Evolutionary conservation across 345 rosid genomes (phyloP).

Genomic region (Lumnitzera racemosa): DNA sequence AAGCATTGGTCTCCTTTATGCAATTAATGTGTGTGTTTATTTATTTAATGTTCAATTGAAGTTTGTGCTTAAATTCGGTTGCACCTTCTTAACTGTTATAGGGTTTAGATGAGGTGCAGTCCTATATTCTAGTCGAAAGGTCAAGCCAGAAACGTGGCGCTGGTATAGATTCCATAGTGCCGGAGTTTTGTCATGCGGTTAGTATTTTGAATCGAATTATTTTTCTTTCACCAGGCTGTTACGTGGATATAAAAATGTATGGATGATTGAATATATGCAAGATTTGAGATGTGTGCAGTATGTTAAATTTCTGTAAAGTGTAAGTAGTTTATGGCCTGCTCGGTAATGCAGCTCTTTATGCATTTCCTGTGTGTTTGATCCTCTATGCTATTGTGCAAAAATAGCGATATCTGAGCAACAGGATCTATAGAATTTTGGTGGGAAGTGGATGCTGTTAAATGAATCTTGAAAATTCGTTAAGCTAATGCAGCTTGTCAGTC

Average conservation of each 20-base stretch:
- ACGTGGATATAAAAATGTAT: background rate
- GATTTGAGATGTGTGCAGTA: too few species aligned
- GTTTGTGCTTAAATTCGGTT: background rate
- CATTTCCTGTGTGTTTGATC: too few species aligned
- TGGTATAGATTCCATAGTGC: conserved; percentile 34
- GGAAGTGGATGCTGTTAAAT: too few species aligned
- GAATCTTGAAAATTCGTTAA: too few species aligned
- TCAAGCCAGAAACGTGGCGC: conserved; percentile 24
- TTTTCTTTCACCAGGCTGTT: conserved; percentile 5
- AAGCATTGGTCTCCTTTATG: conserved; percentile 11
- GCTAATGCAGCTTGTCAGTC: too few species aligned
- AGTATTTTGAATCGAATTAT: conserved; percentile 16
- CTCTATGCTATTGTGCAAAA: too few species aligned
- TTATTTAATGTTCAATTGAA: background rate
- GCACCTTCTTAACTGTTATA: conserved; percentile 23
- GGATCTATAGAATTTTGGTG: too few species aligned
- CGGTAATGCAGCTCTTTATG: too few species aligned
- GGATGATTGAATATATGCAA: background rate
- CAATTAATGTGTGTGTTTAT: background rate
- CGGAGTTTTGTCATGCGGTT: conserved; percentile 57
- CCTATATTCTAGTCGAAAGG: conserved; percentile 78
- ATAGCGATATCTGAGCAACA: too few species aligned
- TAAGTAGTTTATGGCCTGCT: too few species aligned
- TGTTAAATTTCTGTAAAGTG: too few species aligned
- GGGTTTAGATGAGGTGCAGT: conserved; percentile 86